Percentiles rank a stretch among this genome's conserved stretches.
Evolutionary conservation across 108 stramenopile species (phyloP).

Genomic region (Cyclotella kingstonii): DNA sequence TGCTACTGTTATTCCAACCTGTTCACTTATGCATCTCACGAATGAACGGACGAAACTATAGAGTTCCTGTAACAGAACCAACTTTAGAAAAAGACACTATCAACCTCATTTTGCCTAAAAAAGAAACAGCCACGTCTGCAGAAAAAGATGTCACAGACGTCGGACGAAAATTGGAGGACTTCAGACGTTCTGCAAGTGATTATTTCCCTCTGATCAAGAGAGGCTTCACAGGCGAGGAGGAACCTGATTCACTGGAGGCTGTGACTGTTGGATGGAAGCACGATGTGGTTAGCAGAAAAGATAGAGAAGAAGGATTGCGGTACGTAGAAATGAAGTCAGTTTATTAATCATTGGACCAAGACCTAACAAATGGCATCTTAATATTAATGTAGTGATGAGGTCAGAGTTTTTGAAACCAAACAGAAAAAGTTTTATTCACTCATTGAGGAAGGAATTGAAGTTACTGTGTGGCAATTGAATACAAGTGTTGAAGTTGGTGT

Average conservation of each 20-base stretch:
- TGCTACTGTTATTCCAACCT: too few species aligned
- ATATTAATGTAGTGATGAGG: conserved; percentile 57
- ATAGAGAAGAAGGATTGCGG: conserved; percentile 78
- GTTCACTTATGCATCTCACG: background rate
- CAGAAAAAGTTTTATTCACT: conserved; percentile 62
- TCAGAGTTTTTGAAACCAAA: conserved; percentile 73
- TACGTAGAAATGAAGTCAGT: conserved; percentile 21
- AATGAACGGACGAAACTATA: background rate
- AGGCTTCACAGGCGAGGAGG: conserved; percentile 59
- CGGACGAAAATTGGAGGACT: conserved; percentile 25
- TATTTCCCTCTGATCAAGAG: conserved; percentile 84
- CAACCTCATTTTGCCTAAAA: background rate
- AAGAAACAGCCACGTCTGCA: conserved; percentile 4
- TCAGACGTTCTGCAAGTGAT: conserved; percentile 47
- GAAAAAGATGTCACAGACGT: too few species aligned
- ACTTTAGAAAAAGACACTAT: conserved; percentile 8
- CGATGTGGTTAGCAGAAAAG: conserved; percentile 75
- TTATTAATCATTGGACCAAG: too few species aligned
- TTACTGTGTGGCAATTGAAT: conserved; percentile 87
- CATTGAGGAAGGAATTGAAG: conserved; percentile 83
- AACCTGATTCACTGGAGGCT: conserved; percentile 50
- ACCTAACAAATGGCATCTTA: too few species aligned
- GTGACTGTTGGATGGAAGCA: conserved; percentile 81
- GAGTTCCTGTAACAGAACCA: conserved; percentile 2
- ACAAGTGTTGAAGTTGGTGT: conserved; percentile 57